phyloP scores from a whole-genome alignment of 495 filamentous ascomycete genomes.

The Lasiosphaeria ovina region DNA sequence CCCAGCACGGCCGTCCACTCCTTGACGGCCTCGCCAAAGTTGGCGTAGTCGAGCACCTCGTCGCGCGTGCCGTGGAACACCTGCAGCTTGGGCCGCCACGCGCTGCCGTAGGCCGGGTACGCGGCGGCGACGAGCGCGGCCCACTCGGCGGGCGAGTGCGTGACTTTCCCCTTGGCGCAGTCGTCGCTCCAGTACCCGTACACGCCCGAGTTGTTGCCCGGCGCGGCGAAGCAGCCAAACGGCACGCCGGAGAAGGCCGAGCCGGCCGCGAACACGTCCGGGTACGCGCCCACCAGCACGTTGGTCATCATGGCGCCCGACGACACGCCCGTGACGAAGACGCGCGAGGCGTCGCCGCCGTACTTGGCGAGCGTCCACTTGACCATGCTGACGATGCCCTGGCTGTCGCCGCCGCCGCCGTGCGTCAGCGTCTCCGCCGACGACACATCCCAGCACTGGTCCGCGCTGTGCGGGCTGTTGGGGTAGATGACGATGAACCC shows the following conservation, averaged over 20 bases:
- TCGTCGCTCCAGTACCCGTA: slow-evolving; percentile 45
- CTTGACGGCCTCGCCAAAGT: slow-evolving; percentile 53
- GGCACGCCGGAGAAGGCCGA: slow-evolving; percentile 54
- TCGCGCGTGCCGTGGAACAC: slow-evolving; percentile 56
- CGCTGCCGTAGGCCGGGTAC: slow-evolving; percentile 50
- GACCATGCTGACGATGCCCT: slow-evolving; percentile 59
- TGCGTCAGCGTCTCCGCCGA: slow-evolving; percentile 46
- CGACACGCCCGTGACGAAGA: slow-evolving; percentile 53
- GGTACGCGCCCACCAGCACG: slow-evolving; percentile 56
- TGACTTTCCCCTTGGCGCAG: slow-evolving; percentile 47
- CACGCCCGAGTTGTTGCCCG: slow-evolving; percentile 36
- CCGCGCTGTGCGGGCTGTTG: slow-evolving; percentile 44
- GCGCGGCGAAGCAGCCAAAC: slow-evolving; percentile 49
- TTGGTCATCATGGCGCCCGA: slow-evolving; percentile 65
- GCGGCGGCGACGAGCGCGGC: slow-evolving; percentile 45
- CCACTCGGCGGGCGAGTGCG: slow-evolving; percentile 47
- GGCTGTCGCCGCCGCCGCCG: slow-evolving; percentile 51
- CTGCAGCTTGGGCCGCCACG: slow-evolving; percentile 52
- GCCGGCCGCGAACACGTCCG: slow-evolving; percentile 56
- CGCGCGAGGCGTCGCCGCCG: slow-evolving; percentile 43
- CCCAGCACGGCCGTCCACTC: slow-evolving; percentile 56
- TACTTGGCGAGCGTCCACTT: slow-evolving; percentile 48
- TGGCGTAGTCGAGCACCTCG: slow-evolving; percentile 44
- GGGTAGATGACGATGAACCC: slow-evolving; percentile 58
- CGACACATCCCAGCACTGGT: slow-evolving; percentile 58